Conservation (phyloP, 2,329 filamentous ascomycete genomes). For the Monilinia laxa region DNA sequence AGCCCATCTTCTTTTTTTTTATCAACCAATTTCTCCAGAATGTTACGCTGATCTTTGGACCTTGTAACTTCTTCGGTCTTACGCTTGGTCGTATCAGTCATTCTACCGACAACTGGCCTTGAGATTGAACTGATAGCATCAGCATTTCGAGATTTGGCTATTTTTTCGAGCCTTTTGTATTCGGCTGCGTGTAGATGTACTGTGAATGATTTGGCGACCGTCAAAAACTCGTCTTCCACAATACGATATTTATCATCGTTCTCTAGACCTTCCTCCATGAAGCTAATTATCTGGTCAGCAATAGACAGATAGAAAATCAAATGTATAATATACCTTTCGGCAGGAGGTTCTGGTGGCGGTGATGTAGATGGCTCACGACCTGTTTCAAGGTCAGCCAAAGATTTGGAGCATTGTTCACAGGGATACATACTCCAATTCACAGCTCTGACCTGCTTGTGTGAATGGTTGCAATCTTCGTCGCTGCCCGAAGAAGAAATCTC, state of each 20-base stretch:
- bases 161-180: slow-evolving; percentile 65
- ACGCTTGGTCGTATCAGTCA: slow-evolving; percentile 37
- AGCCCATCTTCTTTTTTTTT: slow-evolving; percentile 32
- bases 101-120: slow-evolving; percentile 42
- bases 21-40: slow-evolving; percentile 32
- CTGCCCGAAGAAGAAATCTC: slow-evolving; percentile 12
- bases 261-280: slow-evolving; percentile 62
- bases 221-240: slow-evolving; percentile 78
- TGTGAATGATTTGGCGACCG: slow-evolving; percentile 68
- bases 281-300: slow-evolving; percentile 27
- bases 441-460: not conserved
- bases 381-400: not conserved
- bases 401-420: not conserved
- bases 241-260: slow-evolving; percentile 75
- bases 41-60: slow-evolving; percentile 42
- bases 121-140: slow-evolving; percentile 45
- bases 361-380: slow-evolving; percentile 50
- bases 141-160: slow-evolving; percentile 55
- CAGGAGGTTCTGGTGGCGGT: slow-evolving; percentile 50
- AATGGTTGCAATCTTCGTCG: not conserved
- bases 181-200: slow-evolving; percentile 75
- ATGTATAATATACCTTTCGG: slow-evolving; percentile 44
- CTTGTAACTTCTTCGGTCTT: slow-evolving; percentile 41
- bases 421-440: not conserved
- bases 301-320: not conserved